Conservation (phyloP, 2,329 filamentous ascomycete genomes). For the Ilyonectria robusta region DNA sequence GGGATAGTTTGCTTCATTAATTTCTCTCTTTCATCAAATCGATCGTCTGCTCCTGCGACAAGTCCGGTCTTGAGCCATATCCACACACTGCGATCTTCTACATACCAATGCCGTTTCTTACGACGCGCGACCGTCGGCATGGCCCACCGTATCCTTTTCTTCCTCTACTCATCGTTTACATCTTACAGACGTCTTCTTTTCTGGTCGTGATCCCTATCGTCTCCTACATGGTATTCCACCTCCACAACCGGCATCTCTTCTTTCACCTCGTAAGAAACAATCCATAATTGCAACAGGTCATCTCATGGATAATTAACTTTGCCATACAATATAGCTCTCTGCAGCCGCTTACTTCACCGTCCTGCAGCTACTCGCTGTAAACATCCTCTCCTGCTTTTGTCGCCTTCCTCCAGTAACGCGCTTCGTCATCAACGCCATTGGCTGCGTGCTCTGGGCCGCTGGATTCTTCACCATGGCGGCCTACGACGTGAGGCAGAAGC, state of each 20-base stretch:
- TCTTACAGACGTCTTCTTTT: not conserved
- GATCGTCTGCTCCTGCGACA: too few species aligned
- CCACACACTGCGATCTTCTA: too few species aligned
- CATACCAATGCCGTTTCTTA: too few species aligned
- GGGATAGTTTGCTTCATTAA: too few species aligned
- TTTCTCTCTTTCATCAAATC: too few species aligned
- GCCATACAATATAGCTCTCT: not conserved
- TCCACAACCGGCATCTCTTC: conserved; percentile 2
- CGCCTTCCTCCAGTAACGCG: not conserved
- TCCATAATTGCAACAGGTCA: not conserved
- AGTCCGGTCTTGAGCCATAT: too few species aligned
- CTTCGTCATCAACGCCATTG: not conserved
- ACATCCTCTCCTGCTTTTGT: not conserved
- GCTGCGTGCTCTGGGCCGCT: conserved; percentile 6
- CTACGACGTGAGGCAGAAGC: not conserved
- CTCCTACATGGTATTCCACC: conserved; percentile 5
- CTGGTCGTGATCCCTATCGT: not conserved
- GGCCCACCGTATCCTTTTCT: too few species aligned
- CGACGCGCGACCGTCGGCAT: too few species aligned
- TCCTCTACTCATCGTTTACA: not conserved
- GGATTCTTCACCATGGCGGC: not conserved
- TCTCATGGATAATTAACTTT: not conserved
- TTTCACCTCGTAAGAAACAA: conserved; percentile 1
- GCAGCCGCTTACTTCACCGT: conserved; percentile 10
- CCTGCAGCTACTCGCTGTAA: not conserved